A percentile compares a stretch with the other conserved stretches of the same genome.
phyloP scores from a whole-genome alignment of 345 rosid species.

The Cardiospermum halicacabum region DNA sequence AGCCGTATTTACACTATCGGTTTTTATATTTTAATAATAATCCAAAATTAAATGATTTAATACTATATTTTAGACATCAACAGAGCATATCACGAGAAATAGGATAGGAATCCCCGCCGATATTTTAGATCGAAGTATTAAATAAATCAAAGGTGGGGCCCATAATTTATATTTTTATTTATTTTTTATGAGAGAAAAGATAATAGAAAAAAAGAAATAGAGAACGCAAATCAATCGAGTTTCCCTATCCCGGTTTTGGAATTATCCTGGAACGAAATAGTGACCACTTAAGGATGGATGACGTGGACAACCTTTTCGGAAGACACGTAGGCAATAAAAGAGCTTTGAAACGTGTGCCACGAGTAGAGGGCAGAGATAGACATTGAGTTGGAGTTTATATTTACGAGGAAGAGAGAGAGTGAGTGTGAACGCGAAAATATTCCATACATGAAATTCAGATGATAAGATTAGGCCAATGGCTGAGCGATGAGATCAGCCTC shows the following conservation, averaged over 20 bases:
- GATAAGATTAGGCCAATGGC: background rate
- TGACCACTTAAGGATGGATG: conserved; percentile 1
- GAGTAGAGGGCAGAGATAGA: background rate
- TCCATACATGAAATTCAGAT: background rate
- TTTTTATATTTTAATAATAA: no score
- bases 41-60: no score
- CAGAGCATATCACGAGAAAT: conserved; percentile 3
- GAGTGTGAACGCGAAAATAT: background rate
- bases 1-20: no score
- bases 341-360: conserved; percentile 19
- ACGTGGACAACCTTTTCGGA: conserved; percentile 6
- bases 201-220: conserved; percentile 1
- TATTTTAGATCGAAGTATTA: background rate
- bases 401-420: background rate
- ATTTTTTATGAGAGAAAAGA: background rate
- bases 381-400: background rate
- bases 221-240: conserved; percentile 6
- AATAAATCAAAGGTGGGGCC: background rate
- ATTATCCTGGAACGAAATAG: conserved; percentile 1
- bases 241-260: conserved; percentile 24
- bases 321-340: conserved; percentile 4
- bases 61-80: no score
- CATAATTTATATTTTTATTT: background rate
- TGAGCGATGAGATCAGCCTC: background rate
- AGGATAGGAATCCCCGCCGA: background rate